Evolutionary conservation across 1,284 basidiomycete genomes (phyloP).

Genomic region (Ustilago vetiveriae): DNA sequence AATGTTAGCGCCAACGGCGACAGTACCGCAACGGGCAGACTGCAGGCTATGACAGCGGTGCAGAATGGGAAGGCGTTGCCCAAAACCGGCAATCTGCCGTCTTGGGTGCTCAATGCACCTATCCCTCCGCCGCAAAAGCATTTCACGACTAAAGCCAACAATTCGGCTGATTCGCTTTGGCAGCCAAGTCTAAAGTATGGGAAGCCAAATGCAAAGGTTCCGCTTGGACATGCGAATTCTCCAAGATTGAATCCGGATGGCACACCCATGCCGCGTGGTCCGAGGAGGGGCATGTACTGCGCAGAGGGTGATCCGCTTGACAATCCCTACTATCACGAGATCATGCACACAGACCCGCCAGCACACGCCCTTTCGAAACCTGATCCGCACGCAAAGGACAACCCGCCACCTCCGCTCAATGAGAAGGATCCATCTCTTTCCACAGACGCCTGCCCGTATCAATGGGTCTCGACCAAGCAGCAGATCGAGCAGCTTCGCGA

Average conservation of each 20-base stretch:
- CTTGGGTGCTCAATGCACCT: conserved; percentile 55
- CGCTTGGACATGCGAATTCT: conserved; percentile 40
- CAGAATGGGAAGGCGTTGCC: conserved; percentile 42
- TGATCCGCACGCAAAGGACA: conserved; percentile 17
- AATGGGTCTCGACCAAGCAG: conserved; percentile 76
- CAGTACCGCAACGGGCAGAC: background rate
- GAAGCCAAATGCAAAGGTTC: conserved; percentile 61
- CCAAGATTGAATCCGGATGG: conserved; percentile 20
- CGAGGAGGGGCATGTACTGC: conserved; percentile 60
- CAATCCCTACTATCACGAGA: conserved; percentile 64
- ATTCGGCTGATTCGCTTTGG: conserved; percentile 51
- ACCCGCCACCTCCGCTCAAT: conserved; percentile 52
- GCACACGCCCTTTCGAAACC: conserved; percentile 64
- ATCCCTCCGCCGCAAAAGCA: conserved; percentile 61
- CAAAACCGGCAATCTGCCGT: conserved; percentile 51
- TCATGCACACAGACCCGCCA: conserved; percentile 46
- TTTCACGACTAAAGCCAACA: conserved; percentile 62
- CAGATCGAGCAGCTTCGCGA: conserved; percentile 75
- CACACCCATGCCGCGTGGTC: conserved; percentile 19
- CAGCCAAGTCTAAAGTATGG: conserved; percentile 50
- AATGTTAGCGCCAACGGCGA: background rate
- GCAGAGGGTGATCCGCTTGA: conserved; percentile 61
- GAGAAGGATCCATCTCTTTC: conserved; percentile 67
- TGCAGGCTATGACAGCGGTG: conserved; percentile 27
- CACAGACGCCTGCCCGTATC: conserved; percentile 78